Evolutionary conservation across 2,329 filamentous ascomycete species (phyloP), one percentile per base, ranked within the genome.

Genomic region (Diaporthe nobilis): DNA sequence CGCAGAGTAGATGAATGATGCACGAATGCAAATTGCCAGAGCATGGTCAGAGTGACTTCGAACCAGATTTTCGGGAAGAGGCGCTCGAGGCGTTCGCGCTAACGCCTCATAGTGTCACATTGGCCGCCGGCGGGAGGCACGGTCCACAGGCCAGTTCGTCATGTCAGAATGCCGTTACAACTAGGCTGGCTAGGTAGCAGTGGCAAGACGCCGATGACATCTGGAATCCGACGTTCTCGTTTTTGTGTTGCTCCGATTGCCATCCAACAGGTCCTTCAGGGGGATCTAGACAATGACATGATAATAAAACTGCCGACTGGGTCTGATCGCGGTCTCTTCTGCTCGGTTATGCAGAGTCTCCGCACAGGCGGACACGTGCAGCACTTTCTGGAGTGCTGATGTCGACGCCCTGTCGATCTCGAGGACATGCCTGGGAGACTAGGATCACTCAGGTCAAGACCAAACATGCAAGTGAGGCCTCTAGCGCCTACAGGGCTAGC

Each of bases 11-110:
- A 25, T 34, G 31, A 22, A 51, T 39, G 47, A 39, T 17, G 63
- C 42, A 49, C 13, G 12, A 22, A 34, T n/a, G 20, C 17, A 31
- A 67, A 34, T 9, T 34, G 25, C 20, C 28, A 31, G n/a, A 17
- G 15, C 44, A 47, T 10, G 6, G 28, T 17, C 17, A 51, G 10
- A 49, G 42, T 49, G 28, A 47, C 61, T 37, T n/a, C 8, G 44
- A 68, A 53, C 63, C 63, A 51, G 44, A 39, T 68, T 53, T 68
- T 31, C 47, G 65, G 47, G 65, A 70, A 51, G 44, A 51, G 34
- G 49, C 65, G 49, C 49, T 31, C 34, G 25, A 70, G 49, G 49
- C 12, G 65, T 70, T 42, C 65, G 65, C 49, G n/a, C 65, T 70
- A 55, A 55, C 13, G 31, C 47, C 31, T 68, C 65, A 37, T 25